Evolutionary conservation across 2,329 filamentous ascomycete species (phyloP).

Genomic region (Apiospora saccharicola): DNA sequence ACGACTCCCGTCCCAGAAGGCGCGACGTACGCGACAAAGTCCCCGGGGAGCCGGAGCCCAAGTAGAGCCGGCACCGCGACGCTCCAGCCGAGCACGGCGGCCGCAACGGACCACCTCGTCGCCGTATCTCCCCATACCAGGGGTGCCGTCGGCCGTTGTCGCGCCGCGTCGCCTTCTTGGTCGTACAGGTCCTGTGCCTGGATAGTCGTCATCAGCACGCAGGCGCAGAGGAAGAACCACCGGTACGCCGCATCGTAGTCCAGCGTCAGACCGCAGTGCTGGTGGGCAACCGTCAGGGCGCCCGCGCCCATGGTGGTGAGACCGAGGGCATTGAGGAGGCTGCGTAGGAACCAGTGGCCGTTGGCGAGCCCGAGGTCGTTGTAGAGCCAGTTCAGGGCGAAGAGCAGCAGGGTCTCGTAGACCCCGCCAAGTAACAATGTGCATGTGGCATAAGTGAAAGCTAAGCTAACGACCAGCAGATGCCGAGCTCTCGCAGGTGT

Average conservation of each 20-base stretch:
- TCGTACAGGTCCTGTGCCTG: background rate
- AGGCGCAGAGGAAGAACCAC: background rate
- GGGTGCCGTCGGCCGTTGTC: background rate
- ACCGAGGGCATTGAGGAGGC: background rate
- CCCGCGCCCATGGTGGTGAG: conserved; percentile 4
- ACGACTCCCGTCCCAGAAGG: background rate
- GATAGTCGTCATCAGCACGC: background rate
- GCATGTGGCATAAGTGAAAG: background rate
- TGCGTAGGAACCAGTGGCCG: background rate
- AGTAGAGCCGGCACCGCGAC: background rate
- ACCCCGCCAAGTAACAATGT: too few relatives aligned
- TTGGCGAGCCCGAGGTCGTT: conserved; percentile 14
- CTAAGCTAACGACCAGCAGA: background rate
- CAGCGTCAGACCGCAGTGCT: background rate
- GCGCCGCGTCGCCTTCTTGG: background rate
- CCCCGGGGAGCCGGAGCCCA: background rate
- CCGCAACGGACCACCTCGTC: background rate
- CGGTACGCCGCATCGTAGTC: background rate
- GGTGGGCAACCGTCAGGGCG: background rate
- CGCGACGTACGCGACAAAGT: background rate
- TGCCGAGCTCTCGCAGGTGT: background rate
- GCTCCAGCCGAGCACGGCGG: background rate
- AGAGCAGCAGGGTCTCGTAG: background rate
- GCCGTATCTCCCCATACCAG: background rate
- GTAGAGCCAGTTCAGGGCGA: background rate